Evolutionary conservation across 768 basidiomycete genomes (phyloP), one percentile per base, ranked within the genome.

Genomic region (Baorangia bicolor): DNA sequence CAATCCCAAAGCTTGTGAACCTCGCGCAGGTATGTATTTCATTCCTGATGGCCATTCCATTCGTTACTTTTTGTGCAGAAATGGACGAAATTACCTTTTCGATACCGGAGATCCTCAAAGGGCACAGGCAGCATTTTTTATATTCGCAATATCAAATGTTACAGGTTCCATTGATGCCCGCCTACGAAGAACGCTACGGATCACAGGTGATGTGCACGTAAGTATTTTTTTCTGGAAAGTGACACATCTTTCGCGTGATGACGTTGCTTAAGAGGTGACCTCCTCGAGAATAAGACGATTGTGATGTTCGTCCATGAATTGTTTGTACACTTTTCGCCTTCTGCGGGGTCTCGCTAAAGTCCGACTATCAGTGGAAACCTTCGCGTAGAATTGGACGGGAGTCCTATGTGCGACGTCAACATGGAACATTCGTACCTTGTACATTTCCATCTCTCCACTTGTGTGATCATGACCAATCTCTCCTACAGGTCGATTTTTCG

Each of bases 261-360:
- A 42, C 57, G 21, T 40, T 38, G 2, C 25, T 49, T 16, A 57
- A 97, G 95, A 31, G 73, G 78, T 42, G 89, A 95, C 69, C 76
- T 98, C 31, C 87, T 91, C 64, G 80, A 86, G 27, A 87, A 88
- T 51, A 74, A 83, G 30, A 92, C 88, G 0, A 65, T 98, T 25
- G 83, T 98, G 28, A 73, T 98, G 39, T 92, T 98, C 65, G 84
- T 90, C 6, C 97, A 99, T 73, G 95, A 98, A 76, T 94, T 98
- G 96, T 96, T 69, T 69, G 92, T 73, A 28, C 31, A 28, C 49
- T 20, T 37, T 40, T 43, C 21, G 31, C 4, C 51, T 8, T 31
- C 46, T 50, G 6, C 2, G 11, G 30, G 21, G 31, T 16, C 34
- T 49, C 39, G 39, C 56, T 45, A 30, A 30, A 55, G 50, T 35